These are phyloP conservation scores for Xerocomellus dryophilus DNA, from an alignment of 768 basidiomycete genomes.

Conservation along the genomic window DNA sequence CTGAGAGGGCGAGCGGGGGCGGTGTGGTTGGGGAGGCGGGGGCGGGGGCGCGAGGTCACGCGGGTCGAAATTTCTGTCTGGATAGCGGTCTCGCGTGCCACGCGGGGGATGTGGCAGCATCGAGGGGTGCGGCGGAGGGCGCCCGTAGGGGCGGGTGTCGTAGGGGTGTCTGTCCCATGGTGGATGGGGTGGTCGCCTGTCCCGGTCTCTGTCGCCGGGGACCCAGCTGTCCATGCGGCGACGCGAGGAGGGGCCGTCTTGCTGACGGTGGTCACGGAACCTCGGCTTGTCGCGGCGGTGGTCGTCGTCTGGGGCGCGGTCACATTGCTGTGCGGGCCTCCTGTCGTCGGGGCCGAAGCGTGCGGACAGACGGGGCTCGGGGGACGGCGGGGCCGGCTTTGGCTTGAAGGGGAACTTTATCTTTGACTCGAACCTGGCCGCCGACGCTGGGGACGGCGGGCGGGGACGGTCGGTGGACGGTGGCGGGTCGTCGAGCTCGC, in stretches of 20 bases:
- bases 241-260: conserved; percentile 11
- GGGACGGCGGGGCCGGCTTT: conserved; percentile 9
- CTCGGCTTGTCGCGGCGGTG: conserved; percentile 32
- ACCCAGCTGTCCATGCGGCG: conserved; percentile 28
- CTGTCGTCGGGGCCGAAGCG: conserved; percentile 30
- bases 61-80: conserved; percentile 20
- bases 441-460: conserved; percentile 32
- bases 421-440: conserved; percentile 40
- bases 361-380: conserved; percentile 31
- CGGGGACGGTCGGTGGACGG: conserved; percentile 22
- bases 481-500: conserved; percentile 65
- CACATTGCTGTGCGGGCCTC: conserved; percentile 31
- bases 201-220: conserved; percentile 27
- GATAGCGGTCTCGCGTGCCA: conserved; percentile 12
- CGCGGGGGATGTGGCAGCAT: conserved; percentile 14
- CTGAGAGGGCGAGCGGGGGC: conserved; percentile 25
- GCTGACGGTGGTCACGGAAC: conserved; percentile 22
- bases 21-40: conserved; percentile 21
- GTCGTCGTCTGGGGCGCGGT: conserved; percentile 47
- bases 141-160: conserved; percentile 21
- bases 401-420: conserved; percentile 79
- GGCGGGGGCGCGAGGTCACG: conserved; percentile 24
- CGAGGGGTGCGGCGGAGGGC: no score
- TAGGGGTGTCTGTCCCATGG: conserved; percentile 24
- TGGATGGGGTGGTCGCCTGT: conserved; percentile 20